Conservation (phyloP, 768 basidiomycete species). For the Lentinula sp. region DNA sequence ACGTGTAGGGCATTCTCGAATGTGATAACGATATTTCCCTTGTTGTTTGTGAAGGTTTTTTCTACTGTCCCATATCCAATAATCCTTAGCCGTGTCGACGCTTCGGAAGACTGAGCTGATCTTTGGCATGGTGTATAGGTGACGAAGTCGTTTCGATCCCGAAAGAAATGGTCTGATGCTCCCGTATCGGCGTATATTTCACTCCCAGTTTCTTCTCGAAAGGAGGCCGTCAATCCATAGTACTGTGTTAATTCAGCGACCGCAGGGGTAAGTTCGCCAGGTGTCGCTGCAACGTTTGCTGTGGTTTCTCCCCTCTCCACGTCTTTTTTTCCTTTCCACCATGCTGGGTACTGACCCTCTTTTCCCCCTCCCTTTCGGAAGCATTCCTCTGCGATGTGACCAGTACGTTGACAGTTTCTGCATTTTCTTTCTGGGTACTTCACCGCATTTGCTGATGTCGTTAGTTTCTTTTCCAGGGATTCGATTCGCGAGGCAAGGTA, state of each 20-base stretch:
- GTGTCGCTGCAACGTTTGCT: not conserved
- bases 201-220: not conserved
- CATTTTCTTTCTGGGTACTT: not conserved
- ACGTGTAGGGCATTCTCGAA: too few relatives aligned
- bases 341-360: not conserved
- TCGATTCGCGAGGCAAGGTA: not conserved
- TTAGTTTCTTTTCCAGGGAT: too few relatives aligned
- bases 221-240: not conserved
- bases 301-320: not conserved
- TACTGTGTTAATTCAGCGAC: not conserved
- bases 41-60: too few relatives aligned
- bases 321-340: not conserved
- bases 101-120: too few relatives aligned
- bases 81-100: too few relatives aligned
- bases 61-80: too few relatives aligned
- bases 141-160: not conserved
- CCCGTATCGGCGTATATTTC: not conserved
- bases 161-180: not conserved
- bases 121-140: not conserved
- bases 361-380: not conserved
- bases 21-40: too few relatives aligned
- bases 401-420: not conserved
- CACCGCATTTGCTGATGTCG: too few relatives aligned
- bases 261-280: too few relatives aligned
- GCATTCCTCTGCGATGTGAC: not conserved